These are phyloP conservation scores for Geoglossum glabrum DNA, from an alignment of 495 filamentous ascomycete species.

Conservation along the genomic window DNA sequence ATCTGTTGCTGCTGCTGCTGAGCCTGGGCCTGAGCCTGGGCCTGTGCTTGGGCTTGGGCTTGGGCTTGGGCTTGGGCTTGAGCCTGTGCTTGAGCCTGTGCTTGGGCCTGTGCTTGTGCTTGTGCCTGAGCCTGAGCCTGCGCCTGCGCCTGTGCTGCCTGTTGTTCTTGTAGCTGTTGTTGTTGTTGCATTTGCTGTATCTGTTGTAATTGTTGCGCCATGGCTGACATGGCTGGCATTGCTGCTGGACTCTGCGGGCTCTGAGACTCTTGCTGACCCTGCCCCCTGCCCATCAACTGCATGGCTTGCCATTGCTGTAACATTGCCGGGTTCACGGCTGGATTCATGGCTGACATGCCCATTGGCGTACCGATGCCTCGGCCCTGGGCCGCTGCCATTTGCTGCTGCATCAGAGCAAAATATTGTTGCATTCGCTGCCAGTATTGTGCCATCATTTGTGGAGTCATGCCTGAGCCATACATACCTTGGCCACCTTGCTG, in stretches of 20 bases:
- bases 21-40: neutral
- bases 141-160: constrained; percentile 2
- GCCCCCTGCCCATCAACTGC: constrained; percentile 8
- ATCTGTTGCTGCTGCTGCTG: neutral
- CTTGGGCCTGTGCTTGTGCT: constrained; percentile 26
- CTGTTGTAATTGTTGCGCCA: constrained; percentile 75
- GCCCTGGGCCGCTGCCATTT: constrained; percentile 32
- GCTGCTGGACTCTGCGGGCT: constrained; percentile 12
- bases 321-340: constrained; percentile 40
- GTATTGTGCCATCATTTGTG: constrained; percentile 94
- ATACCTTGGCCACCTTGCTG: constrained; percentile 22
- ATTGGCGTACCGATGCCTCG: constrained; percentile 30
- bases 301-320: constrained; percentile 9
- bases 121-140: constrained; percentile 29
- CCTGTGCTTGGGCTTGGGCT: neutral
- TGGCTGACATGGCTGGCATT: constrained; percentile 34
- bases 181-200: constrained; percentile 44
- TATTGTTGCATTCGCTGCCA: constrained; percentile 96
- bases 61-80: neutral
- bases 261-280: constrained; percentile 14
- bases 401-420: constrained; percentile 81
- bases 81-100: constrained; percentile 9
- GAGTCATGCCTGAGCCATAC: constrained; percentile 45
- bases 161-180: constrained; percentile 23
- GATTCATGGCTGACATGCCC: constrained; percentile 27